These are phyloP conservation scores for Meyerozyma sp. DNA, from an alignment of 1,139 yeast genomes.

Conservation along the genomic window DNA sequence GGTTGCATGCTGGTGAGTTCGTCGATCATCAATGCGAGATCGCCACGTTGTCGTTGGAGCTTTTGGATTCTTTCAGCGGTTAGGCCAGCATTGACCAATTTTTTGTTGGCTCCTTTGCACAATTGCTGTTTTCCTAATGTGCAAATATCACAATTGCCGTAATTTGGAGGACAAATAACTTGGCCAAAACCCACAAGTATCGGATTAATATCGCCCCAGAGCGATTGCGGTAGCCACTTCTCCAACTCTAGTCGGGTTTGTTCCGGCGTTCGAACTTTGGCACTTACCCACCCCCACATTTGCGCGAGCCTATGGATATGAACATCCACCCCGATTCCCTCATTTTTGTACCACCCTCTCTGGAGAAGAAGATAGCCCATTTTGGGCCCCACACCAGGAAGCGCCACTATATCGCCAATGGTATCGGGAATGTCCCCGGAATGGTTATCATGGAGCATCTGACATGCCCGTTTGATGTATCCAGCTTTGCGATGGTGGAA, in stretches of 20 bases:
- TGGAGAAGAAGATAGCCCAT: slow-evolving; percentile 85
- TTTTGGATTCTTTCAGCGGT: slow-evolving; percentile 27
- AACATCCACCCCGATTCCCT: slow-evolving; percentile 92
- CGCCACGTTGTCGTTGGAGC: slow-evolving; percentile 33
- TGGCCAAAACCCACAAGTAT: slow-evolving; percentile 92
- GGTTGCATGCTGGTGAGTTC: neutral
- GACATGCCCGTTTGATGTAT: slow-evolving; percentile 61
- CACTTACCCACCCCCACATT: slow-evolving; percentile 76
- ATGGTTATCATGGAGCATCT: slow-evolving; percentile 44
- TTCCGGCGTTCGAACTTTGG: slow-evolving; percentile 60
- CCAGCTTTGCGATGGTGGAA: slow-evolving; percentile 77
- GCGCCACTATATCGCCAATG: slow-evolving; percentile 55
- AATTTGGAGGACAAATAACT: slow-evolving; percentile 71
- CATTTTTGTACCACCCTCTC: slow-evolving; percentile 69
- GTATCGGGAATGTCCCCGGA: slow-evolving; percentile 67
- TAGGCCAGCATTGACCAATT: slow-evolving; percentile 29
- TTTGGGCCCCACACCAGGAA: slow-evolving; percentile 96
- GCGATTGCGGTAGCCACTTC: slow-evolving; percentile 64
- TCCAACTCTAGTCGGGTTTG: slow-evolving; percentile 65
- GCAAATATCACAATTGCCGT: slow-evolving; percentile 73
- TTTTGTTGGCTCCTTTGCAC: slow-evolving; percentile 49
- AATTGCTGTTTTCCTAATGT: slow-evolving; percentile 44
- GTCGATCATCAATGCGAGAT: slow-evolving; percentile 11
- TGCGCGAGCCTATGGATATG: slow-evolving; percentile 81
- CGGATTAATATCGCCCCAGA: slow-evolving; percentile 86